Conservation (phyloP, 768 basidiomycete species). For the Rickenella mellea region DNA sequence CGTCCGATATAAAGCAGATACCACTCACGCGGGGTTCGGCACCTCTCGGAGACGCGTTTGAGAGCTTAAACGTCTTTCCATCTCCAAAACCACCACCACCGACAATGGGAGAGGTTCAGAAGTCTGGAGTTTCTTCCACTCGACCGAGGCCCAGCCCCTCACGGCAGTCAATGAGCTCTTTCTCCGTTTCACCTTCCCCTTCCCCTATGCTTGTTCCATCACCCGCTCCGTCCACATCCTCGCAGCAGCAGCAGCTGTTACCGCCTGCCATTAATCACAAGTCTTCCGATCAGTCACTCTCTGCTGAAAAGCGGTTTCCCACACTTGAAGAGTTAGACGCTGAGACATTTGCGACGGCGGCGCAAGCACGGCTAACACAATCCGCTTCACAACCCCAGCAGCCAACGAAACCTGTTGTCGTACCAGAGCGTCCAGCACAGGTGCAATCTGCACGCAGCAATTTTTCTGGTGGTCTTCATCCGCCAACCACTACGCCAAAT, state of each 20-base stretch:
- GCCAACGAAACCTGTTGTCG: background rate
- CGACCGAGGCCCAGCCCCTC: constrained; percentile 16
- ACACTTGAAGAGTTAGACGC: constrained; percentile 80
- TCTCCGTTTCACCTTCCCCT: constrained; percentile 25
- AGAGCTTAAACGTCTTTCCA: constrained; percentile 51
- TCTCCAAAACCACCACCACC: constrained; percentile 40
- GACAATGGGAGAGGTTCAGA: constrained; percentile 69
- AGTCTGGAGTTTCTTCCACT: constrained; percentile 16
- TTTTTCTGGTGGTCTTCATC: background rate
- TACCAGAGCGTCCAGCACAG: background rate
- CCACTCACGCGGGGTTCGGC: constrained; percentile 10
- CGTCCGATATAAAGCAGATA: constrained; percentile 10
- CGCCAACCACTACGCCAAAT: background rate
- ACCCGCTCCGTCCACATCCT: constrained; percentile 23
- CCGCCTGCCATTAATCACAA: constrained; percentile 20
- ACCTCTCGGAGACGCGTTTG: constrained; percentile 57
- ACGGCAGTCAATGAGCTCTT: constrained; percentile 13
- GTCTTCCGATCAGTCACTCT: constrained; percentile 25
- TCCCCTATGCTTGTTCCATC: constrained; percentile 14
- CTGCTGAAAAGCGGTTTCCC: constrained; percentile 72
- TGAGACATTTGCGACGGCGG: no score
- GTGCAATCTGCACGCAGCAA: background rate
- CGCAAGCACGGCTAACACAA: constrained; percentile 9
- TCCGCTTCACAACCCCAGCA: constrained; percentile 11
- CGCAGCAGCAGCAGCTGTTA: constrained; percentile 13